phyloP scores from a whole-genome alignment of 495 filamentous ascomycete species.

The Aspergillus panamensis region DNA sequence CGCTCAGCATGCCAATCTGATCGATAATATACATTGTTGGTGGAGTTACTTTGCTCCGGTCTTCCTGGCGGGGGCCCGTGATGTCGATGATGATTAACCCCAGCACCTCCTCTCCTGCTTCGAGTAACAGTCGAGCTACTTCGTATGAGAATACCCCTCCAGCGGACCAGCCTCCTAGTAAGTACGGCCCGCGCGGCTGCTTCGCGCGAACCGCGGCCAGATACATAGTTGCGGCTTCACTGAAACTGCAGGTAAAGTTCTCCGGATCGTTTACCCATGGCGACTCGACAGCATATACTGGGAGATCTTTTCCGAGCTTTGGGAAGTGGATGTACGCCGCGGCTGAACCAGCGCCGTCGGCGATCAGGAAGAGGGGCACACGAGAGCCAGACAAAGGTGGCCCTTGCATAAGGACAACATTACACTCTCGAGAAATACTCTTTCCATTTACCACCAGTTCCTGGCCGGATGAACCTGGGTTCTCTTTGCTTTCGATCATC shows the following conservation, averaged over 20 bases:
- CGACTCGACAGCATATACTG: background rate
- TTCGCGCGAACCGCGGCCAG: background rate
- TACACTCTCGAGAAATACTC: background rate
- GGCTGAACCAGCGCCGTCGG: background rate
- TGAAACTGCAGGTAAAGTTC: background rate
- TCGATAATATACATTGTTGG: background rate
- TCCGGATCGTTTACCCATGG: background rate
- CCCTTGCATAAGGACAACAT: background rate
- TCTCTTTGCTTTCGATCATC: background rate
- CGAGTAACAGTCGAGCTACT: background rate
- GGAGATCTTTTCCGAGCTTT: background rate
- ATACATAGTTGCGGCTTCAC: background rate
- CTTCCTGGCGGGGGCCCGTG: background rate
- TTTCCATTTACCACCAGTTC: too few relatives aligned
- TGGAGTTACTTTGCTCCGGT: background rate
- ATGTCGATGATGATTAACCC: background rate
- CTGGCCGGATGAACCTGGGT: too few relatives aligned
- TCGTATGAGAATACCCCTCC: background rate
- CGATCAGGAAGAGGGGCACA: background rate
- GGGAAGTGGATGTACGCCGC: background rate
- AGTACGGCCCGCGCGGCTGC: background rate
- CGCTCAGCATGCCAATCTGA: background rate
- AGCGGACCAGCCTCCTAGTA: background rate
- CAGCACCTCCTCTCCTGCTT: background rate
- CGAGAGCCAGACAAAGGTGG: background rate